Conservation (phyloP, 2,329 filamentous ascomycete genomes). For the Calonectria henricotiae region DNA sequence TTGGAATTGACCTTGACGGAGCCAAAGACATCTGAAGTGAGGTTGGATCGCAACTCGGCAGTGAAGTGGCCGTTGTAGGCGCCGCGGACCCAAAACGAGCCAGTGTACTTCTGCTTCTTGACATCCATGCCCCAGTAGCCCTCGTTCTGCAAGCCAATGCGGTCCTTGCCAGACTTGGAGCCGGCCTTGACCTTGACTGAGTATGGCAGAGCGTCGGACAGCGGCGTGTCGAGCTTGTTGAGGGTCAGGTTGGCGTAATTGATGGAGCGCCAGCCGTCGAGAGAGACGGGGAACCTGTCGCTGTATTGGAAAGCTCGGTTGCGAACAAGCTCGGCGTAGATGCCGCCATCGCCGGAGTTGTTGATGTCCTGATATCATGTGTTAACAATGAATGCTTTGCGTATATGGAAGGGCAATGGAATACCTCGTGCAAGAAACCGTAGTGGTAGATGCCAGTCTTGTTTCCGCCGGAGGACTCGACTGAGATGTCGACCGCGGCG, state of each 20-base stretch:
- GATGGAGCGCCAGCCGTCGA: conserved; percentile 65
- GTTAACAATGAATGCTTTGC: not conserved
- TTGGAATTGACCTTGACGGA: conserved; percentile 65
- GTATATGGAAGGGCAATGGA: not conserved
- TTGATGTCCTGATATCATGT: conserved; percentile 70
- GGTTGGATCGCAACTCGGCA: conserved; percentile 64
- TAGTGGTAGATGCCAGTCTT: conserved; percentile 64
- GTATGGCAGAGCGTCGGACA: conserved; percentile 69
- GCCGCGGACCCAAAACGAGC: conserved; percentile 71
- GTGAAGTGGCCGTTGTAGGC: conserved; percentile 66
- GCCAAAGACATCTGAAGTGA: conserved; percentile 64
- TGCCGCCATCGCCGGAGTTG: conserved; percentile 80
- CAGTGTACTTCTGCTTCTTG: conserved; percentile 64
- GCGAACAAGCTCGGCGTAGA: conserved; percentile 80
- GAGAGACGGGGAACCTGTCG: conserved; percentile 60
- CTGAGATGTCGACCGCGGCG: conserved; percentile 57
- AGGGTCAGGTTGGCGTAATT: conserved; percentile 65
- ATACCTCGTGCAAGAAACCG: conserved; percentile 64
- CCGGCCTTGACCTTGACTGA: conserved; percentile 65
- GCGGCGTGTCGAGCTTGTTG: conserved; percentile 63
- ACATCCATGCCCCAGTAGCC: conserved; percentile 74
- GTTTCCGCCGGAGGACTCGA: conserved; percentile 61
- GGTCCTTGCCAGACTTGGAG: conserved; percentile 49
- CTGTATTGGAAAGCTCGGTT: conserved; percentile 80
- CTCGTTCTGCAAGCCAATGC: conserved; percentile 67